A percentile compares a stretch with the other conserved stretches of the same genome.
Conservation (phyloP, 164 flowering plant species). For the Houttuynia cordata region DNA sequence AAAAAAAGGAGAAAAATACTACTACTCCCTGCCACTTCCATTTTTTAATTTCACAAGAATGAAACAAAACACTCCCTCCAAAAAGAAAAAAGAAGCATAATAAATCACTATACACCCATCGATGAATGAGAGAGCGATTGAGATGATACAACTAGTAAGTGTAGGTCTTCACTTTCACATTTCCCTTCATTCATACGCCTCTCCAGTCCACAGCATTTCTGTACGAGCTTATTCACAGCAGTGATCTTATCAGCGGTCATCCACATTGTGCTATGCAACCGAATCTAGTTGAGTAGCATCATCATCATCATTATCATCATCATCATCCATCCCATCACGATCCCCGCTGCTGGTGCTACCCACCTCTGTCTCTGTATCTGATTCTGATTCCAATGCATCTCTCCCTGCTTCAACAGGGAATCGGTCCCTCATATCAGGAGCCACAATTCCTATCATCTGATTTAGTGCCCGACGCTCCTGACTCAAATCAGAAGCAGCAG, state of each 20-base stretch:
- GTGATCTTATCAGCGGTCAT: neutral
- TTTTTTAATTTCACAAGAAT: too few relatives aligned
- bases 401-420: constrained; percentile 22
- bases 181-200: neutral
- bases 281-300: constrained; percentile 24
- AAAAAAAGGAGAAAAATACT: too few relatives aligned
- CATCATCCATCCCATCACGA: constrained; percentile 9
- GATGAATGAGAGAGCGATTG: too few relatives aligned
- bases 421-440: constrained; percentile 51
- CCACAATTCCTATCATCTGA: constrained; percentile 75
- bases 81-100: too few relatives aligned
- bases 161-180: too few relatives aligned
- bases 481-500: constrained; percentile 16
- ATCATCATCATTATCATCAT: constrained; percentile 28
- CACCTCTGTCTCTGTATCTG: constrained; percentile 53
- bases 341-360: constrained; percentile 24
- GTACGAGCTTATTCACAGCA: neutral
- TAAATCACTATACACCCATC: too few relatives aligned
- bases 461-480: constrained; percentile 46
- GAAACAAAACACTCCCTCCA: too few relatives aligned
- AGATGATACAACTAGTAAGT: too few relatives aligned
- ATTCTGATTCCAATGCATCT: constrained; percentile 13
- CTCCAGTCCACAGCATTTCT: neutral
- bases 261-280: neutral
- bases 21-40: too few relatives aligned